A percentile compares a stretch with the other conserved stretches of the same genome.
Evolutionary conservation across 2,329 filamentous ascomycete species (phyloP).

Genomic region (Fusarium robinianum): DNA sequence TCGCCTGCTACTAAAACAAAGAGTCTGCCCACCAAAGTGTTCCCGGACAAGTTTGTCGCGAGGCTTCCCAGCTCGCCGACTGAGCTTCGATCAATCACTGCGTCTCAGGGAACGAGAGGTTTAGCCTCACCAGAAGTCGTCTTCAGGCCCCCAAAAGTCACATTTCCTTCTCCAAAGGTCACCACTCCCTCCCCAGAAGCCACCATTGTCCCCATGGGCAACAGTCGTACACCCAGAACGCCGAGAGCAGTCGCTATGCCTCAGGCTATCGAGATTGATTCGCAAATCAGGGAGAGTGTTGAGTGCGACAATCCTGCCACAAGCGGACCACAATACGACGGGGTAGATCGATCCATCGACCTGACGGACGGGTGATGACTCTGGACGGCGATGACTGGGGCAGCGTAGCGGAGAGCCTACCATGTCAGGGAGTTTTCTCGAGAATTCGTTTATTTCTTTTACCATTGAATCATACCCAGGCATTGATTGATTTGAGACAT

Average conservation of each 20-base stretch:
- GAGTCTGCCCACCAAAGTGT: neutral
- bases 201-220: neutral
- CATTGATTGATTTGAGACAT: too few relatives aligned
- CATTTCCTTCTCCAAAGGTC: slow-evolving; percentile 10
- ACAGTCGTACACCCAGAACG: neutral
- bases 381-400: slow-evolving; percentile 1
- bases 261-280: slow-evolving; percentile 12
- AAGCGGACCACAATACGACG: slow-evolving; percentile 37
- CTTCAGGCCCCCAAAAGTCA: neutral
- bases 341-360: slow-evolving; percentile 38
- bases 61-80: slow-evolving; percentile 20
- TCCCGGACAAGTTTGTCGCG: slow-evolving; percentile 22
- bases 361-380: slow-evolving; percentile 9
- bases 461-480: too few relatives aligned
- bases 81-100: neutral
- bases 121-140: slow-evolving; percentile 13
- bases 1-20: neutral
- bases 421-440: too few relatives aligned
- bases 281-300: slow-evolving; percentile 20
- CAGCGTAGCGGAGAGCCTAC: too few relatives aligned
- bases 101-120: slow-evolving; percentile 17
- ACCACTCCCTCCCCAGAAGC: neutral
- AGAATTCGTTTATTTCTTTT: too few relatives aligned
- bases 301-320: slow-evolving; percentile 20
- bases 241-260: neutral